Percentiles rank a stretch among this genome's conserved stretches.
Conservation (phyloP, 140 eudicot genomes). For the Cichorium intybus region DNA sequence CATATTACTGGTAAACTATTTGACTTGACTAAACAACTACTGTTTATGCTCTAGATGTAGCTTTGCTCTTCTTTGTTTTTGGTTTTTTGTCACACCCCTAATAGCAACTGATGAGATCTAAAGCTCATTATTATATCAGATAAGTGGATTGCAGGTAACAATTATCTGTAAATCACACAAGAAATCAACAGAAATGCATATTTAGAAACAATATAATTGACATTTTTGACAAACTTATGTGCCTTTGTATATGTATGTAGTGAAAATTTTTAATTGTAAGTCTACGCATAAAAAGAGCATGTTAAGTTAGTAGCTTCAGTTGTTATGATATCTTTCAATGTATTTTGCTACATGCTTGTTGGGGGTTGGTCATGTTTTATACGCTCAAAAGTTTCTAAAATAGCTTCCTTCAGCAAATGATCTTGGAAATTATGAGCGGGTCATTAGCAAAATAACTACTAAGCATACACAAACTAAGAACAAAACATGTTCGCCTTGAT, state of each 20-base stretch:
- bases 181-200: neutral
- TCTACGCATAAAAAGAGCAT: neutral
- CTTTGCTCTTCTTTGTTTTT: neutral
- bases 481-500: conserved; percentile 5
- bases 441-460: conserved; percentile 4
- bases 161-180: neutral
- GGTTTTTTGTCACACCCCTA: neutral
- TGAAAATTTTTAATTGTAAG: neutral
- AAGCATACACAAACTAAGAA: neutral
- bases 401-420: conserved; percentile 5
- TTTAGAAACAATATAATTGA: neutral
- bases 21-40: neutral
- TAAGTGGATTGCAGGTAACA: neutral
- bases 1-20: neutral
- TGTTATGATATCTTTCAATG: neutral
- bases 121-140: neutral
- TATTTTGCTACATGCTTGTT: conserved; percentile 1
- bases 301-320: neutral
- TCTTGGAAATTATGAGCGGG: neutral
- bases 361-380: neutral
- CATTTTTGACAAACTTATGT: neutral
- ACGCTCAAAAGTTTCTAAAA: conserved; percentile 6
- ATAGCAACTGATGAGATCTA: conserved; percentile 13
- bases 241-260: neutral
- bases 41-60: neutral